These are phyloP conservation scores for Clausena lansium DNA, from an alignment of 345 rosid genomes.

Conservation along the genomic window DNA sequence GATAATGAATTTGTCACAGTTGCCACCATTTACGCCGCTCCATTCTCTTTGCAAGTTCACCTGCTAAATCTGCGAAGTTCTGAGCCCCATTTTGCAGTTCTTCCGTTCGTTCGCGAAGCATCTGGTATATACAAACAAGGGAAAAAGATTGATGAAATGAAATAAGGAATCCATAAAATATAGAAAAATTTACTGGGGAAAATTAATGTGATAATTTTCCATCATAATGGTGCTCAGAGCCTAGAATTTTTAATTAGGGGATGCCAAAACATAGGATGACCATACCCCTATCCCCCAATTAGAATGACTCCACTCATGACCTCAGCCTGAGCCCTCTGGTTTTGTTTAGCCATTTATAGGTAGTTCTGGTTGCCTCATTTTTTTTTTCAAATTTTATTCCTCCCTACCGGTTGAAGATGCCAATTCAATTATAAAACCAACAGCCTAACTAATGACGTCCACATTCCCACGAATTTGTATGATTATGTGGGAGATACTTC, in stretches of 20 bases:
- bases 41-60: constrained; percentile 79
- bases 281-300: not conserved
- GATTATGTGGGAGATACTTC: not conserved
- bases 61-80: constrained; percentile 70
- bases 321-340: not conserved
- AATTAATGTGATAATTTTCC: not conserved
- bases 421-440: not conserved
- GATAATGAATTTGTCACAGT: constrained; percentile 26
- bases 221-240: not conserved
- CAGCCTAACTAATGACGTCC: not conserved
- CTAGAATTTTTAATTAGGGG: not conserved
- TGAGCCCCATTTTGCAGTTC: constrained; percentile 84
- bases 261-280: not conserved
- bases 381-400: too few relatives aligned
- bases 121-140: constrained; percentile 34
- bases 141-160: not conserved
- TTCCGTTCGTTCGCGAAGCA: constrained; percentile 55
- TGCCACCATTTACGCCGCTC: constrained; percentile 94
- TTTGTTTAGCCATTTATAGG: not conserved
- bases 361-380: not conserved
- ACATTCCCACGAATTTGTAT: not conserved
- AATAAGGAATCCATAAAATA: not conserved
- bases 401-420: not conserved
- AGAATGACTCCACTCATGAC: not conserved
- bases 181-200: not conserved